phyloP scores from a whole-genome alignment of 2,329 filamentous ascomycete genomes.

The Scolecobasidium constrictum region DNA sequence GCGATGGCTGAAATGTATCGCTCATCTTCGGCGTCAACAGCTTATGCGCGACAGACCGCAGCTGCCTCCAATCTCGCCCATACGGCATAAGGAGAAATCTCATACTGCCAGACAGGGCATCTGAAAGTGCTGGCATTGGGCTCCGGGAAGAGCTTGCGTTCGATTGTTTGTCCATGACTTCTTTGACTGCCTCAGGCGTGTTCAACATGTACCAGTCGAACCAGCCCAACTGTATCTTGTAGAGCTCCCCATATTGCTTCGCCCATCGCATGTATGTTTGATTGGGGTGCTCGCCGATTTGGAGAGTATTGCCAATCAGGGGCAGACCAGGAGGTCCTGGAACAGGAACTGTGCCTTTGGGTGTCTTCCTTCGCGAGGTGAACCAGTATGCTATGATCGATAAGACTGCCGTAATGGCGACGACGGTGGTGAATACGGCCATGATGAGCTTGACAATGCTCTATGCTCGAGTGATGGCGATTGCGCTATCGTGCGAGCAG shows the following conservation, averaged over 20 bases:
- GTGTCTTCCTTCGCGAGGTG: no score
- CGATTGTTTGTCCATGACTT: conserved; percentile 14
- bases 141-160: conserved; percentile 14
- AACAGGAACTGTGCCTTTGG: no score
- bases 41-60: conserved; percentile 19
- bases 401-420: no score
- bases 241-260: conserved; percentile 25
- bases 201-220: conserved; percentile 30
- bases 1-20: conserved; percentile 17
- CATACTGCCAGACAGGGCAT: conserved; percentile 18
- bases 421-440: no score
- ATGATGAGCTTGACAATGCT: no score
- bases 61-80: conserved; percentile 16
- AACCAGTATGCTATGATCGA: no score
- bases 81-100: conserved; percentile 19
- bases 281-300: conserved; percentile 15
- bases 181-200: conserved; percentile 15
- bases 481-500: no score
- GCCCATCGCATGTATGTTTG: conserved; percentile 22
- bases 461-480: no score
- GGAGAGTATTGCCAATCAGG: conserved; percentile 27
- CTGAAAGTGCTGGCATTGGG: conserved; percentile 24
- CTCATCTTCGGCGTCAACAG: conserved; percentile 16
- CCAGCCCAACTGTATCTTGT: conserved; percentile 29
- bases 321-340: conserved; percentile 18